Evolutionary conservation across 192 early-diverging fungal genomes (phyloP).

Genomic region (Backusella macrospora): DNA sequence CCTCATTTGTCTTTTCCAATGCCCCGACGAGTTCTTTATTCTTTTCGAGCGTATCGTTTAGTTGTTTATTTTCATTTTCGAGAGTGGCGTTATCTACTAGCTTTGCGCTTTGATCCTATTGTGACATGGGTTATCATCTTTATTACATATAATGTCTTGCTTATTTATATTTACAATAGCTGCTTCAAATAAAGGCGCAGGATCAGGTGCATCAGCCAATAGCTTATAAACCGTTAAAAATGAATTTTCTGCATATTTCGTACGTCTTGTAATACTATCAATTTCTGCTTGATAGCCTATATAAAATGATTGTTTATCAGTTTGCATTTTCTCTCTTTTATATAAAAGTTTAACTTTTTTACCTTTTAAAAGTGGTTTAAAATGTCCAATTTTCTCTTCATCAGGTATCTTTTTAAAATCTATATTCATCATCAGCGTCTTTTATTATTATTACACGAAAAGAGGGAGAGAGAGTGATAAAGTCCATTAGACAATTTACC

Average conservation of each 20-base stretch:
- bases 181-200: conserved; percentile 68
- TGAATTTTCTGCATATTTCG: conserved; percentile 79
- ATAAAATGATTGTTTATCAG: neutral
- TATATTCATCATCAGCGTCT: conserved; percentile 28
- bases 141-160: neutral
- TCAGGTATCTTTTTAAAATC: conserved; percentile 83
- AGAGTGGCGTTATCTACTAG: conserved; percentile 49
- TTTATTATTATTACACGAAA: neutral
- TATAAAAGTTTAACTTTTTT: neutral
- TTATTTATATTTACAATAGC: conserved; percentile 43
- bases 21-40: conserved; percentile 48
- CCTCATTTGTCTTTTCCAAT: conserved; percentile 49
- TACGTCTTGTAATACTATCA: conserved; percentile 81
- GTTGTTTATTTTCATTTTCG: conserved; percentile 54
- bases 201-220: conserved; percentile 84
- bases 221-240: conserved; percentile 83
- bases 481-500: conserved; percentile 40
- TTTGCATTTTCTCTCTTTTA: neutral
- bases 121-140: neutral
- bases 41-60: conserved; percentile 57
- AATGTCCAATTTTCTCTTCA: conserved; percentile 74
- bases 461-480: neutral
- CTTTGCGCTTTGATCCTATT: conserved; percentile 54
- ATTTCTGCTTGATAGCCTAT: conserved; percentile 92
- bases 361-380: conserved; percentile 79